These are phyloP conservation scores for Dianthus caryophyllus DNA, from an alignment of 148 eudicot genomes.

Conservation along the genomic window DNA sequence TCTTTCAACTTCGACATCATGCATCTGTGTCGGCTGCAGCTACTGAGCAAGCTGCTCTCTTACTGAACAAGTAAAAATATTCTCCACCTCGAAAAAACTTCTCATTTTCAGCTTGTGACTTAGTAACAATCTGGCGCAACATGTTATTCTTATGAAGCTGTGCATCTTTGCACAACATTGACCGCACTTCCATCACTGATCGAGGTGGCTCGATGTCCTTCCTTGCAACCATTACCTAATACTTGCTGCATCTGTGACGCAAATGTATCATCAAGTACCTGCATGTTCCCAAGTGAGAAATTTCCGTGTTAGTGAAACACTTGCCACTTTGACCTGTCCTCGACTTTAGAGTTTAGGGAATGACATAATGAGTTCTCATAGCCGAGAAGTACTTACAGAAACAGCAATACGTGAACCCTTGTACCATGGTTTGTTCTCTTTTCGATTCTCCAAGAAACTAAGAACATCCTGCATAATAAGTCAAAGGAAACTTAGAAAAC, in stretches of 20 bases:
- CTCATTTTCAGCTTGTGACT: background rate
- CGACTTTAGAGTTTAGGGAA: too few species aligned
- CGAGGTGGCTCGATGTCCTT: constrained; percentile 79
- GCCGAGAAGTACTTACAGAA: too few species aligned
- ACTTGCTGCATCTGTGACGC: constrained; percentile 81
- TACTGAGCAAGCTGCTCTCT: constrained; percentile 16
- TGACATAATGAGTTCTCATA: too few species aligned
- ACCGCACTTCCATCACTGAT: constrained; percentile 60
- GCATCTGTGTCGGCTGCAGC: background rate
- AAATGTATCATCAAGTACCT: constrained; percentile 77
- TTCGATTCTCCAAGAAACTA: too few species aligned
- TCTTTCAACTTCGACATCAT: constrained; percentile 22
- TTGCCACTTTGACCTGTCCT: too few species aligned
- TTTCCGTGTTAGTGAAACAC: background rate
- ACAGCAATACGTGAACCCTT: too few species aligned
- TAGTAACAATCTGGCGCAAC: constrained; percentile 8
- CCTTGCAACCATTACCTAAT: constrained; percentile 58
- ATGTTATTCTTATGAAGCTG: constrained; percentile 45
- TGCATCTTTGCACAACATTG: constrained; percentile 65
- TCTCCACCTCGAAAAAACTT: background rate
- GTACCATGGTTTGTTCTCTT: too few species aligned
- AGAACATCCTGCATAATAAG: too few species aligned
- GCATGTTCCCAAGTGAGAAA: constrained; percentile 21
- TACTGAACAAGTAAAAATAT: constrained; percentile 10
- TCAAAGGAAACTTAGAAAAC: too few species aligned